phyloP scores from a whole-genome alignment of 108 stramenopile genomes.

The Skeletonema tropicum region DNA sequence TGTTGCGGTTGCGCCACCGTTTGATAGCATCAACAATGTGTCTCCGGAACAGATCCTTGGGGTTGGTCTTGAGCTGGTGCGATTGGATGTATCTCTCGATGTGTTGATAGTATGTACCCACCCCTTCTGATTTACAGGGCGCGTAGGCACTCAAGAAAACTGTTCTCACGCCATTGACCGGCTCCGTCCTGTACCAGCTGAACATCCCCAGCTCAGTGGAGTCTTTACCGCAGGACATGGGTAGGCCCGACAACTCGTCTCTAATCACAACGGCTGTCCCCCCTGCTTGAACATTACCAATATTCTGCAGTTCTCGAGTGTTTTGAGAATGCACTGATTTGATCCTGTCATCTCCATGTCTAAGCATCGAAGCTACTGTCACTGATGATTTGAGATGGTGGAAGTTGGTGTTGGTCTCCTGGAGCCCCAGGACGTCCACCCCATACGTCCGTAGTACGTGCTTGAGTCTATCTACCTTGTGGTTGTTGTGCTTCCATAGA shows the following conservation, averaged over 20 bases:
- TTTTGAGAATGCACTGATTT: neutral
- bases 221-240: neutral
- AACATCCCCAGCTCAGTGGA: neutral
- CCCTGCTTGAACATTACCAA: neutral
- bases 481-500: neutral
- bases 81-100: neutral
- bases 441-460: neutral
- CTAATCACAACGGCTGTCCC: neutral
- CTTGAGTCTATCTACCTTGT: neutral
- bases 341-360: neutral
- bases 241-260: neutral
- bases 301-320: neutral
- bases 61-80: neutral
- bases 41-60: neutral
- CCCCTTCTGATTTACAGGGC: neutral
- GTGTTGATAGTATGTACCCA: neutral
- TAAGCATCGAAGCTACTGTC: neutral
- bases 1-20: too few relatives aligned
- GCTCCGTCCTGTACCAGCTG: neutral
- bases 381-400: neutral
- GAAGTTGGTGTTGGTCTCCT: neutral
- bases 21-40: neutral
- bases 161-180: neutral
- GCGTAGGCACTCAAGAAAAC: neutral
- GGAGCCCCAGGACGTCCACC: neutral